Evolutionary conservation across 257 asterid species (phyloP).

Genomic region (Mentha longifolia): DNA sequence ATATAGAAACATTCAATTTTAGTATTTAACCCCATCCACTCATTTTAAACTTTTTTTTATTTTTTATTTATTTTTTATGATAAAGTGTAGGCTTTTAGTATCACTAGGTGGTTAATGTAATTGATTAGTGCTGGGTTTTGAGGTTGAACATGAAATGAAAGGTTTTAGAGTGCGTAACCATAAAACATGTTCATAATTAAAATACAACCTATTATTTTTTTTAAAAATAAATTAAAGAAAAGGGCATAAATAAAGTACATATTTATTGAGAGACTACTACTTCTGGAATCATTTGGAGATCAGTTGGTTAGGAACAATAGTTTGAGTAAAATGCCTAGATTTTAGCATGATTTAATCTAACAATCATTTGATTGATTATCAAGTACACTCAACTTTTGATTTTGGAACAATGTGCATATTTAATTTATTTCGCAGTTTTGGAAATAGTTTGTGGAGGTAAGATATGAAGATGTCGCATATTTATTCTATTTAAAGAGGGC

Average conservation of each 20-base stretch:
- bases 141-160: constrained; percentile 32
- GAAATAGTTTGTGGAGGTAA: constrained; percentile 8
- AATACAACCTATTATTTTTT: neutral
- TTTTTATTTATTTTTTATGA: neutral
- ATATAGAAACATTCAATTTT: constrained; percentile 30
- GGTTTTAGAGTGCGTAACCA: constrained; percentile 32
- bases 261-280: neutral
- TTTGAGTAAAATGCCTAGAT: constrained; percentile 36
- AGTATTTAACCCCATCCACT: constrained; percentile 49
- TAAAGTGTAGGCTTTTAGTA: constrained; percentile 25
- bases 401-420: constrained; percentile 5
- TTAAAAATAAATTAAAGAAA: neutral
- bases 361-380: constrained; percentile 43
- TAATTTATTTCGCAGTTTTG: constrained; percentile 22
- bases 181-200: neutral
- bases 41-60: too few species aligned
- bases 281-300: constrained; percentile 39
- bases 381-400: constrained; percentile 29
- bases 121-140: constrained; percentile 14
- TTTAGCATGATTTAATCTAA: constrained; percentile 39
- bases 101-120: constrained; percentile 18
- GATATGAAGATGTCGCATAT: constrained; percentile 12
- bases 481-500: constrained; percentile 6
- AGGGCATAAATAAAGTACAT: neutral
- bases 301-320: constrained; percentile 27